Conservation (phyloP, 2,329 filamentous ascomycete species). For the Verticillium isaacii region DNA sequence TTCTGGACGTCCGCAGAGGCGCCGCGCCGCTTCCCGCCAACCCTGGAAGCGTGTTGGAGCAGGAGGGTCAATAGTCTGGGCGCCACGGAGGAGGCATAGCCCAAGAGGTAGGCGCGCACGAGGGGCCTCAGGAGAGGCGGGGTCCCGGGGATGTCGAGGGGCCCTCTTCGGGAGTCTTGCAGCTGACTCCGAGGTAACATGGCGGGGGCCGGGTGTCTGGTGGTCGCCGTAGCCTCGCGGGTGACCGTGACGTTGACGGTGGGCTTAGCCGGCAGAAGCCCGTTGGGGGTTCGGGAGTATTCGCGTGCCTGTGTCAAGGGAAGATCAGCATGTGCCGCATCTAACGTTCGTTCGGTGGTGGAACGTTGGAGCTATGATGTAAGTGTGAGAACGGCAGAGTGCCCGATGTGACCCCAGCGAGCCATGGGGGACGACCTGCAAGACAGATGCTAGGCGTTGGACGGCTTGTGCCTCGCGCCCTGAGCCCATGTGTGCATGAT, state of each 20-base stretch:
- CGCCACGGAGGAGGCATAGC: conserved; percentile 54
- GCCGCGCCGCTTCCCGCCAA: conserved; percentile 7
- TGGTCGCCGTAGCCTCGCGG: background rate
- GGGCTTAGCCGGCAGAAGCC: background rate
- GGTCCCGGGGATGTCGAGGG: conserved; percentile 23
- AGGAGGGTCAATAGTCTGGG: conserved; percentile 52
- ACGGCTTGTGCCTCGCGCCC: background rate
- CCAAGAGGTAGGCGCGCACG: conserved; percentile 54
- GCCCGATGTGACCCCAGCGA: background rate
- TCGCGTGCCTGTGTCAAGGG: background rate
- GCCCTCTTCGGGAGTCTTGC: conserved; percentile 8
- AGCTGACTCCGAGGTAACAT: conserved; percentile 34
- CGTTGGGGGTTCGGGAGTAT: background rate
- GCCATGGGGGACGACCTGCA: background rate
- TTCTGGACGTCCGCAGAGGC: conserved; percentile 5
- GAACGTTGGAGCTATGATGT: background rate
- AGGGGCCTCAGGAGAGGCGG: conserved; percentile 50
- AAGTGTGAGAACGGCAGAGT: background rate
- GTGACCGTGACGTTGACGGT: background rate
- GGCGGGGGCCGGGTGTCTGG: conserved; percentile 24
- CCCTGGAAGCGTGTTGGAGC: conserved; percentile 41
- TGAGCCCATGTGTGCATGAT: background rate
- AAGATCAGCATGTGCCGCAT: background rate
- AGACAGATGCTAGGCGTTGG: background rate
- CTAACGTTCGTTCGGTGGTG: background rate